Conservation (phyloP, 352 stramenopile species). For the Phytophthora kernoviae region DNA sequence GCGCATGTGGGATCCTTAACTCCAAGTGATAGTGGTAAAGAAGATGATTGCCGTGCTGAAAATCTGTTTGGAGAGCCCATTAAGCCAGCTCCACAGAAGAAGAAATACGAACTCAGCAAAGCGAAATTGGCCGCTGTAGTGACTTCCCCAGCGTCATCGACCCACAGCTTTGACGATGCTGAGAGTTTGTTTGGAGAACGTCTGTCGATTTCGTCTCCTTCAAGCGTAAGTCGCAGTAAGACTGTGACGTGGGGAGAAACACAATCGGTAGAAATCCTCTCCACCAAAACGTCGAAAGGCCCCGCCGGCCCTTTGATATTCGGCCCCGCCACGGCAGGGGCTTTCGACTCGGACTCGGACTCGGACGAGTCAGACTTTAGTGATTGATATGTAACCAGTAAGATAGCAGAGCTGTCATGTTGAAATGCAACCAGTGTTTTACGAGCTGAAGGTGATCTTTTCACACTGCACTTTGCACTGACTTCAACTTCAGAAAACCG, state of each 20-base stretch:
- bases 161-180: slow-evolving; percentile 39
- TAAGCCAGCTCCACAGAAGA: slow-evolving; percentile 4
- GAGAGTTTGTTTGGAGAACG: slow-evolving; percentile 65
- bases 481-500: neutral
- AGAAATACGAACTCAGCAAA: neutral
- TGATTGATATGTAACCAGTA: slow-evolving; percentile 27
- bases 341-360: slow-evolving; percentile 64
- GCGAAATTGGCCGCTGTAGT: neutral
- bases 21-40: slow-evolving; percentile 13
- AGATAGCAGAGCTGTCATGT: slow-evolving; percentile 6
- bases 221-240: slow-evolving; percentile 18
- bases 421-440: slow-evolving; percentile 4
- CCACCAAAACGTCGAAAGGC: slow-evolving; percentile 15
- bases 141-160: slow-evolving; percentile 16
- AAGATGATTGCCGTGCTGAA: slow-evolving; percentile 15
- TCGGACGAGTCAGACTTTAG: slow-evolving; percentile 63
- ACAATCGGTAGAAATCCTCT: slow-evolving; percentile 13
- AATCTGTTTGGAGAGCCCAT: slow-evolving; percentile 31
- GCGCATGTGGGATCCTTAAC: slow-evolving; percentile 7
- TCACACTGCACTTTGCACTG: neutral
- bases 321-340: slow-evolving; percentile 54
- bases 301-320: slow-evolving; percentile 52
- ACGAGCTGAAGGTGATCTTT: neutral
- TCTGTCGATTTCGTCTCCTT: slow-evolving; percentile 17
- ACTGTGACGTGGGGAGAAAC: slow-evolving; percentile 35